These are phyloP conservation scores for Aspergillus tanneri DNA, from an alignment of 2,329 filamentous ascomycete species.

Conservation along the genomic window DNA sequence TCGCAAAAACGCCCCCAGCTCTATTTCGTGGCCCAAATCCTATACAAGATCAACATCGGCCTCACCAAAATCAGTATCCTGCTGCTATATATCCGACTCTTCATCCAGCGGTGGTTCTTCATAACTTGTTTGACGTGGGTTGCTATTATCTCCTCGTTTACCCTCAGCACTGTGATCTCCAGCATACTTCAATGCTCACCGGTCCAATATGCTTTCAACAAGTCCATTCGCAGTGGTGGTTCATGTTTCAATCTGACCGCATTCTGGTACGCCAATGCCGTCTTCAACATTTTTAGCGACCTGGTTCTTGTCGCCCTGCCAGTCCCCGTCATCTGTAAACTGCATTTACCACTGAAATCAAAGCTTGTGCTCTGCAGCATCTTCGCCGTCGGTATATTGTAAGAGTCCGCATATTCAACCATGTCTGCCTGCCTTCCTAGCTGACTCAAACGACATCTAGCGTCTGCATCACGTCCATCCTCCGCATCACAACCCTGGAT, in stretches of 20 bases:
- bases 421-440: too few species aligned
- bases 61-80: constrained; percentile 28
- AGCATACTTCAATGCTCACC: constrained; percentile 27
- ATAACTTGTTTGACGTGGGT: constrained; percentile 19
- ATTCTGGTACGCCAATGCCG: constrained; percentile 53
- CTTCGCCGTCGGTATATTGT: constrained; percentile 34
- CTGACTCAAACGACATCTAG: constrained; percentile 4
- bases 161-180: constrained; percentile 19
- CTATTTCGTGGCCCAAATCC: constrained; percentile 25
- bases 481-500: constrained; percentile 17
- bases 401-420: constrained; percentile 16
- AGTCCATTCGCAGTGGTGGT: constrained; percentile 25
- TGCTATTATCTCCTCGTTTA: constrained; percentile 21
- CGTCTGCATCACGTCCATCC: constrained; percentile 19
- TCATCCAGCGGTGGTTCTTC: constrained; percentile 21
- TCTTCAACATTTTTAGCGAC: constrained; percentile 40
- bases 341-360: constrained; percentile 40
- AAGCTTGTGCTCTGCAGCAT: constrained; percentile 50
- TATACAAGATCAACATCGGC: constrained; percentile 27
- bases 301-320: constrained; percentile 38
- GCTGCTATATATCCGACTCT: constrained; percentile 23
- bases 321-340: constrained; percentile 32
- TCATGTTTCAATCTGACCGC: constrained; percentile 49
- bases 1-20: constrained; percentile 4
- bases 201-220: constrained; percentile 20